Evolutionary conservation across 176 grass and related monocot genomes (phyloP), one percentile per base, ranked within the genome.

Genomic region (Oryza australiensis): DNA sequence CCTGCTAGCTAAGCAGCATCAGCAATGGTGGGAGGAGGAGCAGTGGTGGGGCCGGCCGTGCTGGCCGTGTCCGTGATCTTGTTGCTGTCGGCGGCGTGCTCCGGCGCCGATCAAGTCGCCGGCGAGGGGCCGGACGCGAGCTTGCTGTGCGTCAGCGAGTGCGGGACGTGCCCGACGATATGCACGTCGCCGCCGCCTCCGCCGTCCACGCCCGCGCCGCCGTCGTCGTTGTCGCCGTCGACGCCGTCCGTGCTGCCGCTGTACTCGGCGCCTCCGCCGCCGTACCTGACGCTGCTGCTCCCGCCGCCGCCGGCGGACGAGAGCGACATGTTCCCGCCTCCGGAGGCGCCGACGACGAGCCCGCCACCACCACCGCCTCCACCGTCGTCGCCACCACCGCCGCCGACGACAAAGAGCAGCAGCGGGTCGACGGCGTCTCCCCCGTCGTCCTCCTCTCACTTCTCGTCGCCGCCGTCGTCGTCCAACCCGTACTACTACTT

Each of bases 401-500:
- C 80, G 0, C 28, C 74, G 20, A 0, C 73, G 24, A n/a, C 80
- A 12, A 93, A 85, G 49, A 87, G 77, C 68, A 22, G 34, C 64
- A 1, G 38, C 65, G 63, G 66, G 1, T 81, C 82, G 24, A 70
- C 75, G 0, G 27, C 85, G 3, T 77, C 86, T 12, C 64, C 88
- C 29, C 80, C 86, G 2, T 42, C 82, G 22, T 27, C 82, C 18
- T 53, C 82, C 26, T 86, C 66, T 3, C 79, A 82, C 73, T 69
- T 78, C 67, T 92, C 78, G 18, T 78, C 87, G 5, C 86, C 89
- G 2, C 89, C 89, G 5, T 70, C 89, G 20, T 70, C 75, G 30
- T 71, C 84, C 9, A 87, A 91, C 76, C 90, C 87, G 7, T 95
- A 95, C 68, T 95, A 95, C 74, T 95, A 95, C 59, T 83, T 95